These are phyloP conservation scores for Suillus paluster DNA, from an alignment of 768 basidiomycete species.

Conservation along the genomic window DNA sequence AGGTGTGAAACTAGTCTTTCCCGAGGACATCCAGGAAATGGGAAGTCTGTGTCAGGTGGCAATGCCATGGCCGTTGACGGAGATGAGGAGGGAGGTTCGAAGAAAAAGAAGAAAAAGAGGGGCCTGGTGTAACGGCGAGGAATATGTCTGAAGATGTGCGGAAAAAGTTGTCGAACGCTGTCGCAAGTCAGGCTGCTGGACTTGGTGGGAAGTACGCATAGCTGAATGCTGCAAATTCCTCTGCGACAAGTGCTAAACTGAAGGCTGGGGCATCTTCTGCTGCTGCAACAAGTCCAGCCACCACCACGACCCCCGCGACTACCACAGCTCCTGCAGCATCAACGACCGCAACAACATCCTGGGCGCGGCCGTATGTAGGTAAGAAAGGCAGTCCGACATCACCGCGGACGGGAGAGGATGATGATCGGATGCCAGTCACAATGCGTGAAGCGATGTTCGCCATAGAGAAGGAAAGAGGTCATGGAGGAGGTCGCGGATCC, in stretches of 20 bases:
- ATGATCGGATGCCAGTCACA: conserved; percentile 62
- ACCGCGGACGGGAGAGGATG: conserved; percentile 60
- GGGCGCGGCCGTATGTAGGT: too few species aligned
- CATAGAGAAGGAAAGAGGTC: conserved; percentile 79
- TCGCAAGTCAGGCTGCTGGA: conserved; percentile 89
- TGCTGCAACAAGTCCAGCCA: too few species aligned
- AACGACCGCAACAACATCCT: too few species aligned
- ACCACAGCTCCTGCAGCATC: too few species aligned
- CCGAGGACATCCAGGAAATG: too few species aligned
- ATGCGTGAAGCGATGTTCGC: conserved; percentile 87
- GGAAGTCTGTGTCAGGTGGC: too few species aligned
- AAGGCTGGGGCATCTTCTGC: too few species aligned
- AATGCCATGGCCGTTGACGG: conserved; percentile 40
- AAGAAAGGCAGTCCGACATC: too few species aligned
- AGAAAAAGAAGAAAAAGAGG: conserved; percentile 85
- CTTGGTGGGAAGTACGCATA: conserved; percentile 82
- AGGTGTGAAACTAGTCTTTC: background rate
- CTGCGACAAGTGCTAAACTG: too few species aligned
- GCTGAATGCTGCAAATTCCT: conserved; percentile 88
- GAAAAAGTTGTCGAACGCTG: conserved; percentile 91
- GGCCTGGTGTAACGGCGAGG: conserved; percentile 80
- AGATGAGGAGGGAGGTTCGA: conserved; percentile 64
- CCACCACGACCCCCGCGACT: too few species aligned
- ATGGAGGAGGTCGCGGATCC: too few species aligned
- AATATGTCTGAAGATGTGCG: conserved; percentile 92